Evolutionary conservation across 352 stramenopile species (phyloP).

Genomic region (Globisporangium perplexum): DNA sequence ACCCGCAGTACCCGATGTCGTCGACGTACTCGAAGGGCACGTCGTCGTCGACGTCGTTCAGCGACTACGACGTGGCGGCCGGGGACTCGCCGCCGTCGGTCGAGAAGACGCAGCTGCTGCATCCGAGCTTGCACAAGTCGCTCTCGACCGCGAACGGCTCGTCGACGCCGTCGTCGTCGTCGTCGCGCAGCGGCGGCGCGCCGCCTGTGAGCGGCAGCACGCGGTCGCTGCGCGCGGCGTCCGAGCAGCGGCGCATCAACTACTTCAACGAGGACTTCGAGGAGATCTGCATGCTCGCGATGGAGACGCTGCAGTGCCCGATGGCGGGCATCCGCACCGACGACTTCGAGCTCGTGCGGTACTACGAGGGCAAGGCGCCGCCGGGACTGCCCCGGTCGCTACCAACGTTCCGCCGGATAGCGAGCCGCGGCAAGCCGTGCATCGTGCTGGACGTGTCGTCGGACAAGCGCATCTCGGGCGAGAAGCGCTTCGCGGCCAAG

Average conservation of each 20-base stretch:
- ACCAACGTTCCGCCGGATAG: constrained; percentile 82
- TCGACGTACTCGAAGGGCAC: constrained; percentile 24
- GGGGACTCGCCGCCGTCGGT: not conserved
- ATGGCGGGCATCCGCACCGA: constrained; percentile 86
- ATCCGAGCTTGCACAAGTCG: constrained; percentile 14
- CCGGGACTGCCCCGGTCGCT: constrained; percentile 64
- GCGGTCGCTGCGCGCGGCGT: constrained; percentile 12
- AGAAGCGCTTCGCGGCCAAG: constrained; percentile 79
- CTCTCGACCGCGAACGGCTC: constrained; percentile 13
- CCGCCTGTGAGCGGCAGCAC: constrained; percentile 40
- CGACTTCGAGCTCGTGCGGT: constrained; percentile 85
- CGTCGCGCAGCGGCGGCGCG: constrained; percentile 1
- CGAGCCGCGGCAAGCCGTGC: constrained; percentile 80
- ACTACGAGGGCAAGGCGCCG: constrained; percentile 51
- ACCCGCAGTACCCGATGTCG: not conserved
- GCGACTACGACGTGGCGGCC: constrained; percentile 33
- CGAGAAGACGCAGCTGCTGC: constrained; percentile 12
- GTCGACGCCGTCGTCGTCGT: constrained; percentile 19
- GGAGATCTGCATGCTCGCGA: constrained; percentile 84
- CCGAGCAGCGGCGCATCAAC: constrained; percentile 43
- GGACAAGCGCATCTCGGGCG: constrained; percentile 85
- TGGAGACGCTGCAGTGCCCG: constrained; percentile 80
- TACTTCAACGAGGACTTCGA: constrained; percentile 89
- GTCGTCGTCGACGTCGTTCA: constrained; percentile 33
- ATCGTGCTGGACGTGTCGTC: constrained; percentile 85